These are phyloP conservation scores for Bigelowiella natans DNA, from an alignment of 78 protist species.

Conservation along the genomic window DNA sequence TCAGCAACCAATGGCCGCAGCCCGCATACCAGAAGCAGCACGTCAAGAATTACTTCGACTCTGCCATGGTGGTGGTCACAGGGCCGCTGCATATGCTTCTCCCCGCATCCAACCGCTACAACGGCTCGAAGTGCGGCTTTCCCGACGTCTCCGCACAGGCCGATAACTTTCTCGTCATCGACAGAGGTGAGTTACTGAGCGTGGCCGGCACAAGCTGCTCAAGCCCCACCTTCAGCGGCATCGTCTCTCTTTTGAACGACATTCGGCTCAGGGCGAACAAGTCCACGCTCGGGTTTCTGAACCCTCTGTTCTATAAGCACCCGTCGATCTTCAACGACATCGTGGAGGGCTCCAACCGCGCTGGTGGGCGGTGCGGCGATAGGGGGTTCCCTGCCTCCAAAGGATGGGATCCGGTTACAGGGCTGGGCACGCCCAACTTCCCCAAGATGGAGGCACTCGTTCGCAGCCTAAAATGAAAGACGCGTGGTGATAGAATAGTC, in stretches of 20 bases:
- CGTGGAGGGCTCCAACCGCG: not conserved
- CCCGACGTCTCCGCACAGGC: constrained; percentile 9
- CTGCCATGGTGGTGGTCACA: too few relatives aligned
- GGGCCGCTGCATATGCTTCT: too few relatives aligned
- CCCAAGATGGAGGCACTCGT: too few relatives aligned
- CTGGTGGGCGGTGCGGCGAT: not conserved
- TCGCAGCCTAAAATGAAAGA: too few relatives aligned
- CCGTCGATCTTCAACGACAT: not conserved
- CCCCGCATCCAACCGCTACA: not conserved
- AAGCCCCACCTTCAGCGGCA: not conserved
- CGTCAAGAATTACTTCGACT: too few relatives aligned
- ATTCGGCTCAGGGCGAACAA: not conserved
- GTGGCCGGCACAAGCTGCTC: not conserved
- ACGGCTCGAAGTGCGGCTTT: not conserved
- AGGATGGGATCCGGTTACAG: not conserved
- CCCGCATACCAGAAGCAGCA: too few relatives aligned
- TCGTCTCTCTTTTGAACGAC: not conserved
- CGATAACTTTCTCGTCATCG: not conserved
- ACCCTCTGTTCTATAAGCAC: not conserved
- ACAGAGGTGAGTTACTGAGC: not conserved
- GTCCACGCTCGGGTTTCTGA: not conserved
- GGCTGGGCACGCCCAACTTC: not conserved
- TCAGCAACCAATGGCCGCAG: too few relatives aligned
- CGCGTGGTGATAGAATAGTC: too few relatives aligned
- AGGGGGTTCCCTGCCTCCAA: not conserved